Evolutionary conservation across 2,329 filamentous ascomycete genomes (phyloP).

Genomic region (Ceratocystis papillata): DNA sequence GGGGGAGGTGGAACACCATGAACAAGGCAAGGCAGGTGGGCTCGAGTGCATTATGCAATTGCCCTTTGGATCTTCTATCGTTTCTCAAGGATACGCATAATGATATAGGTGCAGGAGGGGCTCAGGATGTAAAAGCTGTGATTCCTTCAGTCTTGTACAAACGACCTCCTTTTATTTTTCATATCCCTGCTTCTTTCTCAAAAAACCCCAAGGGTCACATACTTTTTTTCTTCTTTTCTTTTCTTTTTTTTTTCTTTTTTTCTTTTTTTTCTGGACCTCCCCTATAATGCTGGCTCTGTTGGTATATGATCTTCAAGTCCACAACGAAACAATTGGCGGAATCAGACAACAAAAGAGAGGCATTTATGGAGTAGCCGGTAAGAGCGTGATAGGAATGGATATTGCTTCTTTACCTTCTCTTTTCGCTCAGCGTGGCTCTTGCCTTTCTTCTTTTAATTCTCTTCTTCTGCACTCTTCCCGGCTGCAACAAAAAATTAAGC

Average conservation of each 20-base stretch:
- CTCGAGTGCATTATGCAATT: background rate
- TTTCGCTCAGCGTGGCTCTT: background rate
- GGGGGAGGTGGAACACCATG: background rate
- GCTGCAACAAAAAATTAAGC: background rate
- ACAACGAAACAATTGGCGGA: background rate
- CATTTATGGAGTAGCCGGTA: conserved; percentile 1
- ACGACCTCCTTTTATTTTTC: conserved; percentile 4
- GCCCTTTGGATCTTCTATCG: background rate
- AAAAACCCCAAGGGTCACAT: background rate
- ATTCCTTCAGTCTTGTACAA: conserved; percentile 4
- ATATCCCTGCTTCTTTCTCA: background rate
- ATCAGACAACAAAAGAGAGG: background rate
- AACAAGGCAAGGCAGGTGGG: background rate
- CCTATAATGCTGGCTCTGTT: conserved; percentile 1
- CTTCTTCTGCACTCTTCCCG: background rate
- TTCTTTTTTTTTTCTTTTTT: background rate
- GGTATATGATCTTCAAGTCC: conserved; percentile 3
- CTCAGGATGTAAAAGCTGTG: background rate
- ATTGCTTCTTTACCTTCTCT: background rate
- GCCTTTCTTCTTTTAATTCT: background rate
- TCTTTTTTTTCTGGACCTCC: background rate
- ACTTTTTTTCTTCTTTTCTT: background rate
- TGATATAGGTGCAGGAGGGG: background rate
- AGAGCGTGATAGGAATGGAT: background rate
- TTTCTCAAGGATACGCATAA: background rate